These are phyloP conservation scores for Aspergillus luchuensis DNA, from an alignment of 2,329 filamentous ascomycete species.

Conservation along the genomic window DNA sequence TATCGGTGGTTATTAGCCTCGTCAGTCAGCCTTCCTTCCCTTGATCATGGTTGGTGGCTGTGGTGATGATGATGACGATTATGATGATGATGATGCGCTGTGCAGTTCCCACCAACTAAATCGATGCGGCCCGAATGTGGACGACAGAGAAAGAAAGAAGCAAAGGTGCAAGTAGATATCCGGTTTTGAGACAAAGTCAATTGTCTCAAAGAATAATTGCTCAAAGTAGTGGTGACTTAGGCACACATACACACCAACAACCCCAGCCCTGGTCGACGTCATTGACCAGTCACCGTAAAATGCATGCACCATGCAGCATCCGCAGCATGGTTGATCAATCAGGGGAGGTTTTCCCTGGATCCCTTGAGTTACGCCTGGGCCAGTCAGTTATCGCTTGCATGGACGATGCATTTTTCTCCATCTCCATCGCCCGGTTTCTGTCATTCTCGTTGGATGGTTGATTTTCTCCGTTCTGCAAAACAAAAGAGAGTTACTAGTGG, in stretches of 20 bases:
- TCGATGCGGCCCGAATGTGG: neutral
- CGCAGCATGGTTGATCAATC: conserved; percentile 6
- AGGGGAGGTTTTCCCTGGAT: neutral
- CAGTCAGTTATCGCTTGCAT: conserved; percentile 7
- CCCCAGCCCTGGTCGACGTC: neutral
- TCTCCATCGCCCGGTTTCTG: neutral
- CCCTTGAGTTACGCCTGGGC: neutral
- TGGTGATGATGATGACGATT: neutral
- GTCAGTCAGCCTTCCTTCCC: neutral
- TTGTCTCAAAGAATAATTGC: neutral
- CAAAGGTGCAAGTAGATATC: neutral
- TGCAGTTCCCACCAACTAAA: neutral
- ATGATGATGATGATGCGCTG: neutral
- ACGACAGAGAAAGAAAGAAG: neutral
- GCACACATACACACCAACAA: neutral
- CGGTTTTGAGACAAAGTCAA: conserved; percentile 3
- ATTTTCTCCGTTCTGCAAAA: conserved; percentile 9
- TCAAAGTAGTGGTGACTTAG: neutral
- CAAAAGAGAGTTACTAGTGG: neutral
- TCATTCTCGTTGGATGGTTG: conserved; percentile 1
- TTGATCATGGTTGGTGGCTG: neutral
- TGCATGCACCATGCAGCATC: neutral
- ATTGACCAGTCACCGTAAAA: conserved; percentile 2
- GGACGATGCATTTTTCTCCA: conserved; percentile 3
- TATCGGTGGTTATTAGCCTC: neutral